These are phyloP conservation scores for Gynochthodes officinalis DNA, from an alignment of 257 asterid species.

Conservation along the genomic window DNA sequence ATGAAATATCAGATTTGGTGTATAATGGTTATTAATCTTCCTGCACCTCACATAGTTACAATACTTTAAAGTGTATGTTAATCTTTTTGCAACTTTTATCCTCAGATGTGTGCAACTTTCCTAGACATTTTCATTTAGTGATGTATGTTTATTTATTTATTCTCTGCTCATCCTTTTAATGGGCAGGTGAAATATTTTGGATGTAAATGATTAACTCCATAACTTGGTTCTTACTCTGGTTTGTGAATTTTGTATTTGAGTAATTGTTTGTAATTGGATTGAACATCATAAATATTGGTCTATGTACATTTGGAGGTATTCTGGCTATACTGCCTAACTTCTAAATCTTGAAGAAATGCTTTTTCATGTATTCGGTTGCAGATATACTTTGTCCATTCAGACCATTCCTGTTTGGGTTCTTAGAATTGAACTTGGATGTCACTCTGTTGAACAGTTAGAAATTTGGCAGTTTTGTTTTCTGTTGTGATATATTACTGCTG, in stretches of 20 bases:
- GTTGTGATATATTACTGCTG: background rate
- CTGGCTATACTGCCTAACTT: background rate
- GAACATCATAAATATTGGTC: background rate
- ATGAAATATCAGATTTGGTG: background rate
- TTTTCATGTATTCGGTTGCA: background rate
- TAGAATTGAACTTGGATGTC: background rate
- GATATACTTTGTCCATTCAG: background rate
- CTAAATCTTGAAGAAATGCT: background rate
- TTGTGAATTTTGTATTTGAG: background rate
- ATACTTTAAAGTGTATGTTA: background rate
- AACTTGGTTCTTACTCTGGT: too few species aligned
- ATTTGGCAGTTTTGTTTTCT: background rate
- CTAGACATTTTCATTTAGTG: too few species aligned
- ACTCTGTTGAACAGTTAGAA: background rate
- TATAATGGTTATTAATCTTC: background rate
- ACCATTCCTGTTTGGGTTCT: background rate
- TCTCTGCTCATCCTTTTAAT: too few species aligned
- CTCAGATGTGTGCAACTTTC: background rate
- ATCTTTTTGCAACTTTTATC: background rate
- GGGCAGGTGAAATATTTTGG: too few species aligned
- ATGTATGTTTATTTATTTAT: too few species aligned
- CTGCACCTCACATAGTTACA: background rate
- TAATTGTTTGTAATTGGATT: background rate
- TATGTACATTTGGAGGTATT: background rate
- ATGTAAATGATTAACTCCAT: too few species aligned